Percentiles rank a stretch among this genome's conserved stretches.
Evolutionary conservation across 2,329 filamentous ascomycete species (phyloP).

Genomic region (Ilyonectria robusta): DNA sequence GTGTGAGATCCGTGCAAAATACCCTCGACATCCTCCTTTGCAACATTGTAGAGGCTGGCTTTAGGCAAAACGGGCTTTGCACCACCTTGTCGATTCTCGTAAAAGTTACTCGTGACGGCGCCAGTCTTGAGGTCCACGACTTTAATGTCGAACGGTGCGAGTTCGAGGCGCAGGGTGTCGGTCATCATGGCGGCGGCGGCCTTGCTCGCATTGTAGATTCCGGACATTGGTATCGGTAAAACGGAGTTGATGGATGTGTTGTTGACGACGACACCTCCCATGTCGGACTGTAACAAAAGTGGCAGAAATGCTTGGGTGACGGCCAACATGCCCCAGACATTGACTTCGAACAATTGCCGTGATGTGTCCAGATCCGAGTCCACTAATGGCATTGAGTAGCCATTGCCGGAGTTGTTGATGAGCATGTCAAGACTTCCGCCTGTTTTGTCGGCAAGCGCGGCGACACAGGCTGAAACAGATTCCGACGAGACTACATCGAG

Average conservation of each 20-base stretch:
- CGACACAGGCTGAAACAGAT: no score
- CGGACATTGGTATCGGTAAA: conserved; percentile 42
- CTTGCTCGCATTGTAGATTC: conserved; percentile 48
- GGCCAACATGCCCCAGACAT: conserved; percentile 44
- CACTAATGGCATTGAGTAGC: conserved; percentile 44
- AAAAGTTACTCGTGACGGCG: conserved; percentile 41
- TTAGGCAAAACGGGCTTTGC: no score
- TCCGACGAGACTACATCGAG: no score
- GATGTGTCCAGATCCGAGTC: conserved; percentile 39
- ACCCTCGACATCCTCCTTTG: no score
- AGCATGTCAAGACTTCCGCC: conserved; percentile 42
- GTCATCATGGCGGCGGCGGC: conserved; percentile 43
- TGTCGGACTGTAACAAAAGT: conserved; percentile 34
- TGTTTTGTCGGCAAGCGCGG: no score
- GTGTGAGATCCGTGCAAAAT: no score
- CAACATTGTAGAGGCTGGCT: no score
- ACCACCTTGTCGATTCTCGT: conserved; percentile 13
- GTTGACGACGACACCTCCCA: conserved; percentile 36
- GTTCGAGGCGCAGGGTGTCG: conserved; percentile 46
- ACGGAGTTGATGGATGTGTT: conserved; percentile 35
- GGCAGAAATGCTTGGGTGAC: conserved; percentile 44
- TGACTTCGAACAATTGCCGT: conserved; percentile 43
- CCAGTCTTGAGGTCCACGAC: conserved; percentile 47
- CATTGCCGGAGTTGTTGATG: conserved; percentile 50
- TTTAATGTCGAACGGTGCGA: conserved; percentile 46